Conservation (phyloP, 345 rosid species). For the Eucalyptus pauciflora region DNA sequence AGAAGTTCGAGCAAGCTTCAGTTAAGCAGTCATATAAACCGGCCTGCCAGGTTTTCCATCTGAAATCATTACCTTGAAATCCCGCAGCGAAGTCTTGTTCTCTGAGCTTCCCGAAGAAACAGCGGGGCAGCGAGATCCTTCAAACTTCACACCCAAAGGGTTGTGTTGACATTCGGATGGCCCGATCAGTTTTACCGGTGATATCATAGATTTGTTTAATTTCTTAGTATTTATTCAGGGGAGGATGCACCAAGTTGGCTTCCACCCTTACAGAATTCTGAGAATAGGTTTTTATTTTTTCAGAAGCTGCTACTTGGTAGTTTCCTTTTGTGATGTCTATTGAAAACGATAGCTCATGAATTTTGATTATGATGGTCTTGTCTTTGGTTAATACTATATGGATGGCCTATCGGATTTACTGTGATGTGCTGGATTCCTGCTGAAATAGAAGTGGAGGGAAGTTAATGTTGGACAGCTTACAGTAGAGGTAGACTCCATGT, state of each 20-base stretch:
- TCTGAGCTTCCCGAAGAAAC: neutral
- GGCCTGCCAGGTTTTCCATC: constrained; percentile 82
- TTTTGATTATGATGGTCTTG: neutral
- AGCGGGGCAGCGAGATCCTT: neutral
- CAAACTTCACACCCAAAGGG: neutral
- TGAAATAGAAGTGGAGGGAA: neutral
- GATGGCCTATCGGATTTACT: neutral
- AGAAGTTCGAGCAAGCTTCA: constrained; percentile 76
- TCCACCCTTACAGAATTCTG: neutral
- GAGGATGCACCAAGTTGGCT: neutral
- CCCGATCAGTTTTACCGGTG: neutral
- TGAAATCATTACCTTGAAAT: constrained; percentile 33
- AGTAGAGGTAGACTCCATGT: neutral
- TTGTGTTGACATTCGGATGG: neutral
- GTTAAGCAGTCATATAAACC: constrained; percentile 51
- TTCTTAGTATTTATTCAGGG: neutral
- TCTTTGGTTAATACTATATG: neutral
- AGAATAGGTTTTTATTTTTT: neutral
- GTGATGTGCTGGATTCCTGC: neutral
- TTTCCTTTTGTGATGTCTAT: neutral
- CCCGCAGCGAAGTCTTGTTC: neutral
- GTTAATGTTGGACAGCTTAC: neutral
- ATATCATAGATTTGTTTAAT: neutral
- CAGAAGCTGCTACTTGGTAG: neutral
- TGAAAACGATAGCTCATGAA: neutral